Conservation (phyloP, 2,329 filamentous ascomycete genomes). For the Cadophora sp. region DNA sequence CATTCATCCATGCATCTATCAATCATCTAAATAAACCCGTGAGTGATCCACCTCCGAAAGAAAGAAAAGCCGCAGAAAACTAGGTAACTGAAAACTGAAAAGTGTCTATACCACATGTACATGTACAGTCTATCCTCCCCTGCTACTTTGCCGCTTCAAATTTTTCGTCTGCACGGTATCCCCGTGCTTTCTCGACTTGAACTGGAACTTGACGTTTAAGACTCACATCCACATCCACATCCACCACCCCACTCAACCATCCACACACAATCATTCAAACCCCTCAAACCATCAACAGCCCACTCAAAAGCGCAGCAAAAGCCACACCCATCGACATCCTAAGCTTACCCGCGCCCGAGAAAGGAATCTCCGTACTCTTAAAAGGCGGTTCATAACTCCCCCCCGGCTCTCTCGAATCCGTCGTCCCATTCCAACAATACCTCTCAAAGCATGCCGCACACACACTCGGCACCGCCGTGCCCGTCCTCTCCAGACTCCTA, state of each 20-base stretch:
- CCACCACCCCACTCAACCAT: neutral
- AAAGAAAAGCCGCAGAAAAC: no score
- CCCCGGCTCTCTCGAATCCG: conserved; percentile 32
- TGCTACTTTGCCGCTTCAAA: no score
- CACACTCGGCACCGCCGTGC: conserved; percentile 69
- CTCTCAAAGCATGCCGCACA: conserved; percentile 78
- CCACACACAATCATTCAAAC: neutral
- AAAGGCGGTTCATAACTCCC: conserved; percentile 36
- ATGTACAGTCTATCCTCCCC: no score
- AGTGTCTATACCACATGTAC: no score
- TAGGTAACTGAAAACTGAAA: no score
- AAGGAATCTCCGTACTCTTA: conserved; percentile 29
- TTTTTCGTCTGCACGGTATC: no score
- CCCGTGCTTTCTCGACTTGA: no score
- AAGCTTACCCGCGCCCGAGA: neutral
- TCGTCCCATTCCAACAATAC: conserved; percentile 89
- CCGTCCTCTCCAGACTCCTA: conserved; percentile 76
- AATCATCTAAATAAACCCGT: no score
- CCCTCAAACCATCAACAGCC: neutral
- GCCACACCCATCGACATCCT: neutral
- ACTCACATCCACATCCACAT: no score
- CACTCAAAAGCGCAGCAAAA: neutral
- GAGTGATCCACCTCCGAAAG: no score
- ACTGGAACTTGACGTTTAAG: no score
- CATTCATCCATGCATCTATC: no score